These are phyloP conservation scores for Trichomonas vaginalis DNA, from an alignment of 208 protist genomes.

Conservation along the genomic window DNA sequence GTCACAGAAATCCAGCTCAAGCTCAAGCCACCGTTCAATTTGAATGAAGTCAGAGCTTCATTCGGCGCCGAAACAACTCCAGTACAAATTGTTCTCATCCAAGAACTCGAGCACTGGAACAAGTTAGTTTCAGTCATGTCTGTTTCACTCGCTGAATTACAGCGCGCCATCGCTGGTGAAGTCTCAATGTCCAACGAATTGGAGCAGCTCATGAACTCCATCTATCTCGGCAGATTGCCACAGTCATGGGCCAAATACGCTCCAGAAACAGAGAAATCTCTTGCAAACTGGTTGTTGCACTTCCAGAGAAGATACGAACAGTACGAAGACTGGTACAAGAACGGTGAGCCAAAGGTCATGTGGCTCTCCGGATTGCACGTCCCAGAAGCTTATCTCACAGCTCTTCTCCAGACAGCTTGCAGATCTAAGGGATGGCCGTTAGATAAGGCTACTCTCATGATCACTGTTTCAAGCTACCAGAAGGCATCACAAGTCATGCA, in stretches of 20 bases:
- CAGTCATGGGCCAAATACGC: slow-evolving; percentile 59
- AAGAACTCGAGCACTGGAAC: slow-evolving; percentile 91
- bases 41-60: slow-evolving; percentile 1
- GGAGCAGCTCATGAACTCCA: slow-evolving; percentile 66
- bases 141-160: slow-evolving; percentile 1
- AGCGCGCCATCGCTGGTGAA: slow-evolving; percentile 67
- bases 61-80: slow-evolving; percentile 39
- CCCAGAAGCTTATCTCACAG: slow-evolving; percentile 87
- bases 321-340: slow-evolving; percentile 72
- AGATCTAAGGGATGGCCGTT: slow-evolving; percentile 86
- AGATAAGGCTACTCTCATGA: slow-evolving; percentile 80
- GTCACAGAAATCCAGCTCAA: slow-evolving; percentile 4
- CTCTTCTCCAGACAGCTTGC: slow-evolving; percentile 88
- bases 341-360: slow-evolving; percentile 83
- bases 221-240: slow-evolving; percentile 78
- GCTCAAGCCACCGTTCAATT: not conserved
- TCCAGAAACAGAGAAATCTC: not conserved
- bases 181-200: slow-evolving; percentile 88
- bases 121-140: not conserved
- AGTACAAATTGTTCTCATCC: slow-evolving; percentile 84
- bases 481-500: slow-evolving; percentile 52
- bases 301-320: slow-evolving; percentile 70
- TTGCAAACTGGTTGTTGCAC: slow-evolving; percentile 70
- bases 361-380: slow-evolving; percentile 95
- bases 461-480: slow-evolving; percentile 62